These are phyloP conservation scores for Candida namnaoensis DNA, from an alignment of 805 yeast species.

Conservation along the genomic window DNA sequence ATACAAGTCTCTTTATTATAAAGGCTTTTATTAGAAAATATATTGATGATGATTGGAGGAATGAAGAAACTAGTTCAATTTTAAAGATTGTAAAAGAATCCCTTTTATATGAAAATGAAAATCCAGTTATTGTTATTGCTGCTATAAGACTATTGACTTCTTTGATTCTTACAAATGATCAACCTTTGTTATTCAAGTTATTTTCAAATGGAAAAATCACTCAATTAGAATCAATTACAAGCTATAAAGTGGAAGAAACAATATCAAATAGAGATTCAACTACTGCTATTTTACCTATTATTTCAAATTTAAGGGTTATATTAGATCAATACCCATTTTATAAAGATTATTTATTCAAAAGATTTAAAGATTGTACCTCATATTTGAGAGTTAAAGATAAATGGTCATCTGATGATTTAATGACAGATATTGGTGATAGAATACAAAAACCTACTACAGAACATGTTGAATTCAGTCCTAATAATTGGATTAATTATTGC, in stretches of 20 bases:
- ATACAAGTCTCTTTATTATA: background rate
- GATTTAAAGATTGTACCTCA: background rate
- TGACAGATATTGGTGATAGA: too few relatives aligned
- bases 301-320: background rate
- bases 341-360: background rate
- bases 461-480: background rate
- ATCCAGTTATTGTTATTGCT: background rate
- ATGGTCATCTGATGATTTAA: too few relatives aligned
- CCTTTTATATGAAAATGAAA: background rate
- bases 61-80: background rate
- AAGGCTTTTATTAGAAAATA: slow-evolving; percentile 1
- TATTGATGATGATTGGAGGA: background rate
- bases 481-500: slow-evolving; percentile 1
- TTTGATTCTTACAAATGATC: background rate
- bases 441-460: too few relatives aligned
- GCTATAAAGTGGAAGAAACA: too few relatives aligned
- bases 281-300: too few relatives aligned
- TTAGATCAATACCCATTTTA: background rate
- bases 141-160: background rate
- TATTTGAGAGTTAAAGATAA: too few relatives aligned
- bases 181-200: background rate
- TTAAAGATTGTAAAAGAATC: background rate
- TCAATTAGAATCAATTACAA: too few relatives aligned
- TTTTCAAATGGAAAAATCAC: background rate
- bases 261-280: too few relatives aligned